These are phyloP conservation scores for Diaporthe ampelina DNA, from an alignment of 2,329 filamentous ascomycete genomes.

Conservation along the genomic window DNA sequence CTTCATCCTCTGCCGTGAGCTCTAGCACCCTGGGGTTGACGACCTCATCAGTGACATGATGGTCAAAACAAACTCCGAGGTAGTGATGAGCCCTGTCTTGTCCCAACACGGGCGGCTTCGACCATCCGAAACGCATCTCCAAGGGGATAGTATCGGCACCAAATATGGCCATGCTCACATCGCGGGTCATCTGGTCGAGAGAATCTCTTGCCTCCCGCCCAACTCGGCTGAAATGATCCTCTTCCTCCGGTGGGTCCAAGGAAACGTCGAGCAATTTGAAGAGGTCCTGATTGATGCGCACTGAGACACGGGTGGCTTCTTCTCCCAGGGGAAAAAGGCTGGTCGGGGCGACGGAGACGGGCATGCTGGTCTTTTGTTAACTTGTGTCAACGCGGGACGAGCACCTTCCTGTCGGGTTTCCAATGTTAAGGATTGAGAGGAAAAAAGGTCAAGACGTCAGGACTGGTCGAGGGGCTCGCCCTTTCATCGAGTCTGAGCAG, in stretches of 20 bases:
- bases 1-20: too few relatives aligned
- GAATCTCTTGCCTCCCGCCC: not conserved
- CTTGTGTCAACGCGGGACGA: not conserved
- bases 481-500: not conserved
- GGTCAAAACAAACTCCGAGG: too few relatives aligned
- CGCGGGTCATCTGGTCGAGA: not conserved
- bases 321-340: constrained; percentile 5
- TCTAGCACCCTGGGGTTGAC: too few relatives aligned
- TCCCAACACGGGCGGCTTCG: too few relatives aligned
- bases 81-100: too few relatives aligned
- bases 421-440: not conserved
- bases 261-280: not conserved
- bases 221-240: not conserved
- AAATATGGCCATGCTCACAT: not conserved
- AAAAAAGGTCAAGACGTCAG: not conserved
- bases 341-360: constrained; percentile 3
- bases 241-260: not conserved
- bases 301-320: not conserved
- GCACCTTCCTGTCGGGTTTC: not conserved
- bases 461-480: not conserved
- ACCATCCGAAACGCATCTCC: too few relatives aligned
- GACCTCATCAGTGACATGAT: too few relatives aligned
- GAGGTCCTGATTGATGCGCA: constrained; percentile 3
- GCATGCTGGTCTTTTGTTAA: not conserved
- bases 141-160: not conserved